Percentiles rank a stretch among this genome's conserved stretches.
Evolutionary conservation across 2,329 filamentous ascomycete genomes (phyloP).

Genomic region (Colletotrichum lentis): DNA sequence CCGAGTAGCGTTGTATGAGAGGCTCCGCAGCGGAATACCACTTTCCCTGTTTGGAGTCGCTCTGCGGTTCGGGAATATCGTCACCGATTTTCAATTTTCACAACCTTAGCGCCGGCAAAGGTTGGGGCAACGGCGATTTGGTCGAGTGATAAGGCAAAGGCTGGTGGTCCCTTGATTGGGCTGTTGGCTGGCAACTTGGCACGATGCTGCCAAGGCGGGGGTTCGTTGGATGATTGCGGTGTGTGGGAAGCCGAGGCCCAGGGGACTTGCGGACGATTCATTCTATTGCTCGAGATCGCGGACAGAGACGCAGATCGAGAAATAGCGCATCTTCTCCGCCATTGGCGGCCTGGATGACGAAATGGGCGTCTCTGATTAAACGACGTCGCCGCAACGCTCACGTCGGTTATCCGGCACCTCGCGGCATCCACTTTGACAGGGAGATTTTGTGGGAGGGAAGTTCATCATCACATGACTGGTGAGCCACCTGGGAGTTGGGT

Average conservation of each 20-base stretch:
- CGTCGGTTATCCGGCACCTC: constrained; percentile 11
- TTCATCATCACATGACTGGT: background rate
- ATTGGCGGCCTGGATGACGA: background rate
- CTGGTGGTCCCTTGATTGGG: background rate
- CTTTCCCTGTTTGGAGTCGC: constrained; percentile 26
- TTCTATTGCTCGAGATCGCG: constrained; percentile 5
- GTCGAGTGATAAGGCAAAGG: constrained; percentile 5
- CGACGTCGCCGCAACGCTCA: background rate
- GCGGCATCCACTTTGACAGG: background rate
- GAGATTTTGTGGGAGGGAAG: background rate
- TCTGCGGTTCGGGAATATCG: constrained; percentile 8
- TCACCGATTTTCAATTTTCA: background rate
- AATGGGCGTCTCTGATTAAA: background rate
- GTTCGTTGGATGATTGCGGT: constrained; percentile 9
- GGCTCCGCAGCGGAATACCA: constrained; percentile 23
- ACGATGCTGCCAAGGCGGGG: constrained; percentile 11
- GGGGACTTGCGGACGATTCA: too few species aligned
- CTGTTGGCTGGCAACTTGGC: constrained; percentile 10
- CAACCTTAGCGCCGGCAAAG: background rate
- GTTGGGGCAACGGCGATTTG: background rate
- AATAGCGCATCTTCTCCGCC: constrained; percentile 1
- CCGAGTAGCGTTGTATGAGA: background rate
- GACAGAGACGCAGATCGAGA: constrained; percentile 1
- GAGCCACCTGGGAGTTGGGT: background rate
- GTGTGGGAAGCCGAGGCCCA: background rate